Evolutionary conservation across 208 protist species (phyloP), one percentile per base, ranked within the genome.

Genomic region (Crithidia fasciculata): DNA sequence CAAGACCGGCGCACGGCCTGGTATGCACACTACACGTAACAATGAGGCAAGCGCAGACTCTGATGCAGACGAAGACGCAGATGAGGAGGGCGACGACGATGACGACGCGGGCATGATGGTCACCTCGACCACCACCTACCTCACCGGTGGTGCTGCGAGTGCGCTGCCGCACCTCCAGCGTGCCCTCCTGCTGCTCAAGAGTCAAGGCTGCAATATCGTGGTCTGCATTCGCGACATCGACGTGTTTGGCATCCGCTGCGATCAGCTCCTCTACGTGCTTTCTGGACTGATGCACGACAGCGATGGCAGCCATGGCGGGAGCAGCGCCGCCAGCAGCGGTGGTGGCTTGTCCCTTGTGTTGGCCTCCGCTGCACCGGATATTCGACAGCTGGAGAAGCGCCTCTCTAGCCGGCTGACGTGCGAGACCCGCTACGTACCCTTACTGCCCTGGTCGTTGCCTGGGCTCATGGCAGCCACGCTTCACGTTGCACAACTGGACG

Each of bases 231-330:
- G 87, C 59, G 78, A 92, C 45, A 81, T 86, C 15, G 91, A 95
- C 60, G 75, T 82, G 16, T 95, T 95, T 77, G 87, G 88, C 44
- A 66, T 95, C 55, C 84, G 87, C 64, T 95, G 91, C 69, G 91
- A 95, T 74, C 88, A 92, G 59, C 80, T 95, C 2, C 81, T 95
- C 49, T 95, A 95, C 78, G 81, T 95, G 4, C 75, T 95, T 15
- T 89, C 91, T 3, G 91, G 91, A 9, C 85, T 95, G n/a, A 90
- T 95, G 86, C 91, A 95, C 65, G 87, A 95, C 53, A 78, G 78
- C 63, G 88, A 92, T 66, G 83, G 70, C 19, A 58, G 69, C 62
- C 74, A 74, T 12, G 74, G 75, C 44, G 45, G 39, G 40, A 40
- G 12, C 12, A 16, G 58, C 18, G 41, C 40, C 36, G 28, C 47